These are phyloP conservation scores for Hypericum androsaemum DNA, from an alignment of 345 rosid species.

Conservation along the genomic window DNA sequence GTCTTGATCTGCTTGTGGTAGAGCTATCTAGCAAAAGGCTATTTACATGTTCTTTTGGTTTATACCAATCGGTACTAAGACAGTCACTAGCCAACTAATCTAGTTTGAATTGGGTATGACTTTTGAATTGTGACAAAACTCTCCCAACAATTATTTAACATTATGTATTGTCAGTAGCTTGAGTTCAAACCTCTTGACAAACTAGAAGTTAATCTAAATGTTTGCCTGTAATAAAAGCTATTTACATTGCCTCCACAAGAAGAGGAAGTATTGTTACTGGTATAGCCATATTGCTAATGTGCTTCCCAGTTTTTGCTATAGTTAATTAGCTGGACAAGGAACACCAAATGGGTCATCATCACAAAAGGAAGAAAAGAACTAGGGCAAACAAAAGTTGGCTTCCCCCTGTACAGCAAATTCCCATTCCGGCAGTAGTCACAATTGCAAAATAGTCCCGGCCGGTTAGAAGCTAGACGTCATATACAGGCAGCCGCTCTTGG, in stretches of 20 bases:
- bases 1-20: too few species aligned
- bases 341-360: background rate
- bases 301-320: background rate
- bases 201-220: too few species aligned
- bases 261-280: background rate
- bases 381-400: background rate
- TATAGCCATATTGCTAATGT: background rate
- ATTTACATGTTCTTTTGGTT: too few species aligned
- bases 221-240: background rate
- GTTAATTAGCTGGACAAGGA: conserved; percentile 5
- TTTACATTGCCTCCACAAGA: conserved; percentile 7
- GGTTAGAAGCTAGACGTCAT: conserved; percentile 54
- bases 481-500: conserved; percentile 76
- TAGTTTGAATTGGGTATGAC: too few species aligned
- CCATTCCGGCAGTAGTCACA: background rate
- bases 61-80: too few species aligned
- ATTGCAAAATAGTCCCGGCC: conserved; percentile 1
- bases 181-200: too few species aligned
- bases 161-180: too few species aligned
- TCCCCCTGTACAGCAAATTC: conserved; percentile 1
- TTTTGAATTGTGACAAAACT: too few species aligned
- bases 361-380: conserved; percentile 2
- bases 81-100: too few species aligned
- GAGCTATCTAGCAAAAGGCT: too few species aligned
- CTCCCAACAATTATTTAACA: too few species aligned